Base-by-base conservation (phyloP, 345 rosid species). In the Melaleuca quinquenervia region DNA sequence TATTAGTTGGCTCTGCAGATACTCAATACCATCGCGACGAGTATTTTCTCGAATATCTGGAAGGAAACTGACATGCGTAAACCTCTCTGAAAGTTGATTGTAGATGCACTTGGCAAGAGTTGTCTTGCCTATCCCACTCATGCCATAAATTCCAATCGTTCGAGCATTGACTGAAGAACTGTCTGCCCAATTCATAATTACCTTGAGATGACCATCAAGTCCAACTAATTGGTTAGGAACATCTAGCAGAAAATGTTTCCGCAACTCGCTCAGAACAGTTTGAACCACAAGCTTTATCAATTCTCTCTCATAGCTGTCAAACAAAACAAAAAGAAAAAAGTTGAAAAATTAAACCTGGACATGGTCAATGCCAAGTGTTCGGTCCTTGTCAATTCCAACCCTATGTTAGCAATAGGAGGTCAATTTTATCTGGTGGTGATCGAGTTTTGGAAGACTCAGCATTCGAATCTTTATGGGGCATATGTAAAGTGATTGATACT, bases 1-100 rank as follows among this genome's bases (percentile, higher is more conserved):
- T 29, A 62, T 62, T 15, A 62, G 75, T 7, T 7, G 44, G 3
- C 29, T 29, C 29, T 62, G 75, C 1, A 62, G 11, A 15, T 14
- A 3, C 29, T 2, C 44, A 15, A 62, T 62, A 29, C 44, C 44
- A 0, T 7, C 3, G 44, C 11, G 20, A 0, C 7, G 11, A 29
- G 75, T 3, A 4, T 0, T 62, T 7, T 62, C 75, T 29, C 75
- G 44, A 7, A 62, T 29, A 7, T 62, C 5, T 2, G 6, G 0
- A 29, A 62, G 5, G 6, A 3, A 29, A 6, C 75, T 29, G 3
- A 2, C 22, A 62, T 7, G 6, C 5, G 1, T 5, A 29, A 62
- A 62, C 1, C 0, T 6, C 7, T 29, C 8, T 1, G 10, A 62
- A 10, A 62, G 32, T 11, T 62, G 5, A 1, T 62, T 62, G 22